Base-by-base conservation (phyloP, 805 yeast species). In the Metschnikowia lunata region DNA sequence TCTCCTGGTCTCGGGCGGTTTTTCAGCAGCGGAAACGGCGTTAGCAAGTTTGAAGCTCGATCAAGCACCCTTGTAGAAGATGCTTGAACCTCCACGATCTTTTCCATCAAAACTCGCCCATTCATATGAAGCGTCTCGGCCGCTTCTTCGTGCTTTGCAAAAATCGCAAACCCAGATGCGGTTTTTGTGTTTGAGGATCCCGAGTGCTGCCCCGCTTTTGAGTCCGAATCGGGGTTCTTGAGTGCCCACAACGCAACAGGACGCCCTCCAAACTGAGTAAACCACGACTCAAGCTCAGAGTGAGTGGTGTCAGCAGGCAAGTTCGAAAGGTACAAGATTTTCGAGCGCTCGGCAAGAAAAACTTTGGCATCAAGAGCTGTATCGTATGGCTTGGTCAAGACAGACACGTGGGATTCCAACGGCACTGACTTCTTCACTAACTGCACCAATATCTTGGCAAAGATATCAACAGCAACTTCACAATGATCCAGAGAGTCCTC, bases 1-100 rank as follows among this genome's bases (percentile, higher is more conserved):
- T 90, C 97, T 15, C 97, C 97, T 0, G 97, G 97, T 59, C 97
- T 75, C 18, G 96, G 96, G 56, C 93, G 75, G 64, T 90, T 89
- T 49, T 79, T 78, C 53, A 88, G 85, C 28, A 84, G 80, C 12
- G 97, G 96, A 66, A 90, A 90, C 4, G 95, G 88, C 0, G 87
- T 76, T 47, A 90, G 69, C 35, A 90, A 76, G 33, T 85, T 95
- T 53, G 80, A 85, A 1, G 96, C 96, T 48, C 80, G 76, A 52
- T 88, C 96, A 38, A 90, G 70, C 3, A 90, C 86, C 34, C 76
- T 68, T 3, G 83, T 76, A 34, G 93, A 83, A 1, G 96, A 87
- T 1, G 97, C 95, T 54, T 87, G 91, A 7, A 90, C 84, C 60
- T 90, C 96, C 27, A 90, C 74, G 8, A 83, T 78, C 49, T 80